Evolutionary conservation across 495 filamentous ascomycete species (phyloP).

Genomic region (Apodospora peruviana): DNA sequence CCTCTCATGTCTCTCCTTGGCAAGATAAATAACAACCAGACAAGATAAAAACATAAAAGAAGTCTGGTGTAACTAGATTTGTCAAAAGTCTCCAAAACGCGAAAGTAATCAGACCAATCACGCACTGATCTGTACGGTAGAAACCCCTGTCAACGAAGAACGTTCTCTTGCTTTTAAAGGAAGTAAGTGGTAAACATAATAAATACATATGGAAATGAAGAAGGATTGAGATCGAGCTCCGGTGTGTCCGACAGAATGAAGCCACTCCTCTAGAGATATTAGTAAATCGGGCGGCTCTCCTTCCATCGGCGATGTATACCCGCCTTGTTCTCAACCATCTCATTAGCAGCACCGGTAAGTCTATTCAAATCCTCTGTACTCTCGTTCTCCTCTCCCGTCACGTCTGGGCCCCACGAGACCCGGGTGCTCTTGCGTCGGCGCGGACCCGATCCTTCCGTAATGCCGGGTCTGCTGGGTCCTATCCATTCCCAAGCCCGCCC

Average conservation of each 20-base stretch:
- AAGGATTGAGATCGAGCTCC: background rate
- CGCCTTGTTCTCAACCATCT: slow-evolving; percentile 4
- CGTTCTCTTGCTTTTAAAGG: too few relatives aligned
- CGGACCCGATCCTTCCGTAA: slow-evolving; percentile 30
- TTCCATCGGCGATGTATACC: slow-evolving; percentile 30
- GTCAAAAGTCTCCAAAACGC: too few relatives aligned
- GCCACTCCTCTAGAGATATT: slow-evolving; percentile 6
- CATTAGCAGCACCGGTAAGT: slow-evolving; percentile 10
- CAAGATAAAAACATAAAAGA: too few relatives aligned
- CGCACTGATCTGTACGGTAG: too few relatives aligned
- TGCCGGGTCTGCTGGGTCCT: slow-evolving; percentile 49
- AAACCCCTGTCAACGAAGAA: too few relatives aligned
- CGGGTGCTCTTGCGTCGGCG: slow-evolving; percentile 47
- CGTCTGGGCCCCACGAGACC: slow-evolving; percentile 39
- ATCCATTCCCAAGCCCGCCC: slow-evolving; percentile 96
- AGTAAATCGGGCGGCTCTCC: slow-evolving; percentile 63
- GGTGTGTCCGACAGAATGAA: background rate
- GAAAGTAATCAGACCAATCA: too few relatives aligned
- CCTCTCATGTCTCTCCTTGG: background rate
- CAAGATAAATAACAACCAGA: too few relatives aligned
- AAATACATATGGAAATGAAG: background rate
- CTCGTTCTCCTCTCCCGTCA: slow-evolving; percentile 17
- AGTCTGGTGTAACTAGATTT: too few relatives aligned
- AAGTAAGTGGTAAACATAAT: background rate
- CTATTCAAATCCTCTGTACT: background rate